Conservation (phyloP, 345 rosid genomes). For the Gossypium mustelinum region DNA sequence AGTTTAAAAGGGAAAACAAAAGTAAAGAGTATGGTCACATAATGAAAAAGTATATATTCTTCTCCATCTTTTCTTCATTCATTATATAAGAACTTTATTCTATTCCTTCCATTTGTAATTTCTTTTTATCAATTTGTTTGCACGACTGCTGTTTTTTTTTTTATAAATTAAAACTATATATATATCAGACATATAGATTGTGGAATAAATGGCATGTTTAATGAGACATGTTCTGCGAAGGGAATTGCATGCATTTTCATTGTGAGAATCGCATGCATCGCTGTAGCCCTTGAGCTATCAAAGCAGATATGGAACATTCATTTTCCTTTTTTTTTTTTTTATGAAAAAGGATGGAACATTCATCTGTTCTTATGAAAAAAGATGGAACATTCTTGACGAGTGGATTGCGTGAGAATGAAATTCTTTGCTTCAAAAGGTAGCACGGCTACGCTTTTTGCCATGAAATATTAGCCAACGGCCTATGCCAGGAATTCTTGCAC, state of each 20-base stretch:
- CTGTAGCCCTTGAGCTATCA: too few species aligned
- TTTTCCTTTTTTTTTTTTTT: too few species aligned
- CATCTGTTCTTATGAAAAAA: too few species aligned
- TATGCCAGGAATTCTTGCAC: not conserved
- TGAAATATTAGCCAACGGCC: not conserved
- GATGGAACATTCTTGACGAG: not conserved
- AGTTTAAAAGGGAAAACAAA: too few species aligned
- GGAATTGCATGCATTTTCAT: too few species aligned
- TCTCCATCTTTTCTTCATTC: too few species aligned
- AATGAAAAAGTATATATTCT: not conserved
- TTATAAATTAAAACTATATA: too few species aligned
- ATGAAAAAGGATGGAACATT: too few species aligned
- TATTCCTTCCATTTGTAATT: not conserved
- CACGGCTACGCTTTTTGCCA: not conserved
- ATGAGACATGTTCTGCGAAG: too few species aligned
- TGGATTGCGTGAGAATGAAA: not conserved
- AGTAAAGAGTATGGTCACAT: too few species aligned
- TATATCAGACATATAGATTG: not conserved
- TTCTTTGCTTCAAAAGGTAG: not conserved
- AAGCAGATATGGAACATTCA: too few species aligned
- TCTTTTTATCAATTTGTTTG: not conserved
- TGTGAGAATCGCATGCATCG: too few species aligned
- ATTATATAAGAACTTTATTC: not conserved
- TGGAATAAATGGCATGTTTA: not conserved
- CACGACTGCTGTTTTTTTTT: not conserved